These are phyloP conservation scores for Elaeis oleifera DNA, from an alignment of 202 grass and related monocot genomes.

Conservation along the genomic window DNA sequence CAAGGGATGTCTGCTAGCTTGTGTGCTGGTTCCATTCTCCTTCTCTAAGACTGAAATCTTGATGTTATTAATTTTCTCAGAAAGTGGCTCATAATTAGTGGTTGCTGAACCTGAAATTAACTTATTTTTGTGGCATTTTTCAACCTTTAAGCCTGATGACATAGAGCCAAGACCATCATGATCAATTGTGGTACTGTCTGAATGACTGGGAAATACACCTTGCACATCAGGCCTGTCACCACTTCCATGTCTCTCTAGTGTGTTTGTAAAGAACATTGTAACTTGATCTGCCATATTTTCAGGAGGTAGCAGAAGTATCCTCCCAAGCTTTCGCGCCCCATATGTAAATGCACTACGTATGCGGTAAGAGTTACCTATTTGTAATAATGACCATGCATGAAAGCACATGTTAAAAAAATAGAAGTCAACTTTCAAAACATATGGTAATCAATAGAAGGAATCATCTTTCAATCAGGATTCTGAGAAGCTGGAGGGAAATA, in stretches of 20 bases:
- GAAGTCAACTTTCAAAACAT: not conserved
- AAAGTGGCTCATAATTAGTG: constrained; percentile 18
- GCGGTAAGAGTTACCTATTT: constrained; percentile 69
- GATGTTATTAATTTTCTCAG: constrained; percentile 28
- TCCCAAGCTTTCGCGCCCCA: constrained; percentile 75
- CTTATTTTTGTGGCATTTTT: constrained; percentile 1
- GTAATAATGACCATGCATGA: not conserved
- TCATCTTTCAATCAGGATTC: not conserved
- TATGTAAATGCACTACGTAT: constrained; percentile 88
- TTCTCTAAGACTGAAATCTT: constrained; percentile 21
- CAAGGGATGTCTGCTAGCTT: not conserved
- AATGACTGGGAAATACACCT: constrained; percentile 8
- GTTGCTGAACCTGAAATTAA: constrained; percentile 8
- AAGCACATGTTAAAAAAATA: not conserved
- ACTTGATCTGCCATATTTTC: constrained; percentile 38
- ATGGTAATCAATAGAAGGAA: not conserved
- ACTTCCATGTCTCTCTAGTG: constrained; percentile 52
- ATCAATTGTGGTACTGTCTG: not conserved
- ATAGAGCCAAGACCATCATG: not conserved
- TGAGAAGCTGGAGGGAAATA: not conserved
- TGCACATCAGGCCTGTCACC: constrained; percentile 60
- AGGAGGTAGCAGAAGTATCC: constrained; percentile 48
- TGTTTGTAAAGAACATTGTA: constrained; percentile 75
- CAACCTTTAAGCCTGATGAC: constrained; percentile 10
- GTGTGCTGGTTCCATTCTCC: constrained; percentile 8